Conservation (phyloP, 495 filamentous ascomycete species). For the Neurospora sp. region DNA sequence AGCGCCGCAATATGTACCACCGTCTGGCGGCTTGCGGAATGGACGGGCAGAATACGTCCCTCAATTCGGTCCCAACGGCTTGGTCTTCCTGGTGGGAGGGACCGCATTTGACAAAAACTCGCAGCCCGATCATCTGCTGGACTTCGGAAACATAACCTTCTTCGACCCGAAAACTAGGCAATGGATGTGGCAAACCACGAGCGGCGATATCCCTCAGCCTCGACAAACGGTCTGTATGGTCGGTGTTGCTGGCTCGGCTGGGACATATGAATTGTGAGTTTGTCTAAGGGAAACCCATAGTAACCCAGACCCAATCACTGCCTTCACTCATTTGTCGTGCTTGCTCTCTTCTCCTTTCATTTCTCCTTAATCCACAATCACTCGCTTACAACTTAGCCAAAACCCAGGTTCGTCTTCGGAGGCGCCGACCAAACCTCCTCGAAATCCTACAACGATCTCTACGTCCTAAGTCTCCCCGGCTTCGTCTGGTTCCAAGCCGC, state of each 20-base stretch:
- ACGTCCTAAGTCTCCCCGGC: not conserved
- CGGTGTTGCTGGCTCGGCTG: not conserved
- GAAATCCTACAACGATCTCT: not conserved
- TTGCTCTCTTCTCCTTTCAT: not conserved
- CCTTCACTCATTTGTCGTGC: too few species aligned
- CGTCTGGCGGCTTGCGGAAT: not conserved
- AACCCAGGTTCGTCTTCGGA: not conserved
- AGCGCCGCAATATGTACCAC: not conserved
- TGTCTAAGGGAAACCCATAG: not conserved
- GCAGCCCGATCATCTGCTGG: not conserved
- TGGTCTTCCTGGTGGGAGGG: not conserved
- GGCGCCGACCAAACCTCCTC: not conserved
- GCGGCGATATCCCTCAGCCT: not conserved
- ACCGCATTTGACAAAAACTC: not conserved
- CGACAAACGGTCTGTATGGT: not conserved
- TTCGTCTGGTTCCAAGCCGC: not conserved
- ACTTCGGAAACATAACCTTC: not conserved
- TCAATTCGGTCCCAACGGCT: not conserved
- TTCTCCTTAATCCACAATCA: not conserved
- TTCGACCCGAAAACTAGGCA: not conserved
- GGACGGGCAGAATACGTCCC: not conserved
- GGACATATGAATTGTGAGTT: not conserved
- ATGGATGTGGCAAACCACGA: not conserved
- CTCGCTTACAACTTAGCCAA: not conserved
- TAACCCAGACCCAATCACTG: too few species aligned